Base-by-base conservation (phyloP, 2,329 filamentous ascomycete species). In the Talaromyces sp. region DNA sequence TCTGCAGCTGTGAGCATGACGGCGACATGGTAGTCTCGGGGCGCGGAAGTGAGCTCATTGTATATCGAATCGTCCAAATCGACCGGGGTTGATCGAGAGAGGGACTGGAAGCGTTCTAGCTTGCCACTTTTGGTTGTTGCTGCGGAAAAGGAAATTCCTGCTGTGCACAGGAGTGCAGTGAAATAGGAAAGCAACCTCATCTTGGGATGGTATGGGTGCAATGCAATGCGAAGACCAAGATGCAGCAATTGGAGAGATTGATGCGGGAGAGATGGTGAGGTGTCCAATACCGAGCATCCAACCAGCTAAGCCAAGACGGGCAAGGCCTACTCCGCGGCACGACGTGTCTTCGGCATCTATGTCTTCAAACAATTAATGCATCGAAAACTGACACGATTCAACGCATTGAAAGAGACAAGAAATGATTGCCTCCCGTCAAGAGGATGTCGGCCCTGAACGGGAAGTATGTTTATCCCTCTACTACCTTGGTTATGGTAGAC, bases 1-100 rank as follows among this genome's bases (percentile, higher is more conserved):
- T 96, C 92, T 67, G 92, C 77, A 37, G 94, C 94, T 1, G 94
- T 99, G 63, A 99, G 78, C 13, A 99, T 83, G 2, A 99, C 83
- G 2, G 86, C 87, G 28, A 89, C 82, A 39, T 86, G 86, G 73
- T 97, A 96, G 75, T 99, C 89, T 64, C 94, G 85, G 11, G 92
- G 91, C 1, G 83, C 76, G 15, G 84, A 77, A 2, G 89, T 96
- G 64, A 97, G 77, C 64, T 89, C 83, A 65, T 83, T 81, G 80
- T 94, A 99, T 50, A 81, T 79, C 22, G 77, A 75, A 73, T 96
- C 91, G 73, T 87, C 82, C 65, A 99, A 84, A 77, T 90, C 90
- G 70, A 96, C 68, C 5, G 91, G 87, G 25, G 82, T 75, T 3
- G 83, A 82, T 59, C 86, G 80, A 59, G 88, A 80, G 72, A 91